A percentile compares a stretch with the other conserved stretches of the same genome.
These are phyloP conservation scores for Leccinum obscurum DNA, from an alignment of 768 basidiomycete species.

Conservation along the genomic window DNA sequence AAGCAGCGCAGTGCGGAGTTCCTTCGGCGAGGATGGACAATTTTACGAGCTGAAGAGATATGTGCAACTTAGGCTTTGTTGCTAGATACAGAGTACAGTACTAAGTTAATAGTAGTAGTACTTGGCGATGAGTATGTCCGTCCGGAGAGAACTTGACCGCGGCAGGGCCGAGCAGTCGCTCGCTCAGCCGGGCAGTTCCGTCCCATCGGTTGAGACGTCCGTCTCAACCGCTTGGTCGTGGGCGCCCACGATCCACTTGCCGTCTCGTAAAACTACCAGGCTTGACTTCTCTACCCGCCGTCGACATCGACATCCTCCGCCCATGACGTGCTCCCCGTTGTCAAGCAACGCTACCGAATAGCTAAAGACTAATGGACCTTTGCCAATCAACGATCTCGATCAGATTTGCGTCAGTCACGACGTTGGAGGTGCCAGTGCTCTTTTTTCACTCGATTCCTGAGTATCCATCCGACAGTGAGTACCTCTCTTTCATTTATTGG, in stretches of 20 bases:
- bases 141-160: no score
- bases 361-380: no score
- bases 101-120: no score
- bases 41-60: no score
- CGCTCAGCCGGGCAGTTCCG: background rate
- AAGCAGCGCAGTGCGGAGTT: no score
- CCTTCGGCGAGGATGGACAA: no score
- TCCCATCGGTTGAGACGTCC: background rate
- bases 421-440: no score
- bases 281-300: no score
- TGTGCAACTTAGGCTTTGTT: no score
- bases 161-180: no score
- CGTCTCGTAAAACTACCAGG: background rate
- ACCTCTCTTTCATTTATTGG: background rate
- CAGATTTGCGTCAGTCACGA: background rate
- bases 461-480: background rate
- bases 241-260: background rate
- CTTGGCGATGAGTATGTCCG: no score
- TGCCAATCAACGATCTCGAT: background rate
- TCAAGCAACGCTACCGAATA: background rate
- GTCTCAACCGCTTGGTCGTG: background rate
- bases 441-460: background rate
- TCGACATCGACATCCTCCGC: background rate
- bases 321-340: background rate
- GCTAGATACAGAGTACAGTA: no score